Percentiles rank a stretch among this genome's conserved stretches.
Evolutionary conservation across 768 basidiomycete species (phyloP).

Genomic region (Agrocybe praecox): DNA sequence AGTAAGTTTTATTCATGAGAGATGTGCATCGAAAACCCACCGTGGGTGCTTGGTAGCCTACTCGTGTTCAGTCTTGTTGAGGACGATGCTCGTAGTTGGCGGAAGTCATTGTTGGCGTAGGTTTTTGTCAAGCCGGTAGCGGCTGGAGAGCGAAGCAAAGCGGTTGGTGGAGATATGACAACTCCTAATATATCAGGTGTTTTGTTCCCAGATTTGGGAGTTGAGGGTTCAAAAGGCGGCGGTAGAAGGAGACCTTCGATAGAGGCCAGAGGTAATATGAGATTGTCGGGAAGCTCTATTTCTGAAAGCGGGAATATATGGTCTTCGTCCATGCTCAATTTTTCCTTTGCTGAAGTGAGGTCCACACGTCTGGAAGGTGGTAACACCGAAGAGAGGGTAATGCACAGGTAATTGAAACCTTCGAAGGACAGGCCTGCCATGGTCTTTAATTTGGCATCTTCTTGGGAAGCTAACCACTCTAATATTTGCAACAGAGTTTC

Average conservation of each 20-base stretch:
- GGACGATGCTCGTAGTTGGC: constrained; percentile 68
- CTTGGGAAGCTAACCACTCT: constrained; percentile 56
- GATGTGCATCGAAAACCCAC: constrained; percentile 26
- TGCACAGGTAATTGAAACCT: constrained; percentile 48
- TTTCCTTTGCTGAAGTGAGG: constrained; percentile 25
- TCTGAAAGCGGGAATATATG: constrained; percentile 30
- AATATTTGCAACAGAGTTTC: constrained; percentile 45
- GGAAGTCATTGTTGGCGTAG: constrained; percentile 80
- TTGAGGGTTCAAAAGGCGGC: constrained; percentile 43
- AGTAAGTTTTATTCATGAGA: background rate
- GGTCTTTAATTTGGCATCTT: constrained; percentile 42
- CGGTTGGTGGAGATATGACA: constrained; percentile 71
- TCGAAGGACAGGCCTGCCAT: constrained; percentile 52
- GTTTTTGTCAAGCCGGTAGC: constrained; percentile 83
- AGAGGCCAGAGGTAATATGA: constrained; percentile 47
- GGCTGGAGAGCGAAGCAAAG: constrained; percentile 69
- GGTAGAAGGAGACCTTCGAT: constrained; percentile 51
- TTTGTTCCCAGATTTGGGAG: constrained; percentile 53
- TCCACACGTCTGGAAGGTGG: constrained; percentile 22
- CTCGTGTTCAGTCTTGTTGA: constrained; percentile 82
- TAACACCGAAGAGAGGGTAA: constrained; percentile 29
- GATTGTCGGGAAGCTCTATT: constrained; percentile 32
- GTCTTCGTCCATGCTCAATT: constrained; percentile 44
- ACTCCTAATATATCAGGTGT: constrained; percentile 64
- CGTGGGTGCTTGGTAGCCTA: constrained; percentile 84